These are phyloP conservation scores for Zangia roseola DNA, from an alignment of 768 basidiomycete genomes.

Conservation along the genomic window DNA sequence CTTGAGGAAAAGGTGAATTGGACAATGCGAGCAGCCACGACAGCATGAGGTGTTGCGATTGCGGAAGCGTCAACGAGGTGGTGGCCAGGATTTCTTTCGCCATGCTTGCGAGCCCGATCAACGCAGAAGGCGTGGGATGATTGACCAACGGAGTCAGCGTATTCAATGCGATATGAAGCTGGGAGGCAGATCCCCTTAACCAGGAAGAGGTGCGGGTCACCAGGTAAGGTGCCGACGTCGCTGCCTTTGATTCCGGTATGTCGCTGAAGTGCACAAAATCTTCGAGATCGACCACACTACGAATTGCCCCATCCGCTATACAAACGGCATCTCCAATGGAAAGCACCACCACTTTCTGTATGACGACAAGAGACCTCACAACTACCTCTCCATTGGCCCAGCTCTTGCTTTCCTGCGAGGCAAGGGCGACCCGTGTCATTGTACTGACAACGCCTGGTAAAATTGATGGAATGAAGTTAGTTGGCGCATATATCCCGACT, in stretches of 20 bases:
- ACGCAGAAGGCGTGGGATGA: constrained; percentile 69
- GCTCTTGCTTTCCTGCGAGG: constrained; percentile 49
- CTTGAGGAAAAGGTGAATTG: constrained; percentile 52
- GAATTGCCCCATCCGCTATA: constrained; percentile 55
- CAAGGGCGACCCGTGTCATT: constrained; percentile 71
- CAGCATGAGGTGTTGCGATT: constrained; percentile 63
- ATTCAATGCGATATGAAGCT: constrained; percentile 81
- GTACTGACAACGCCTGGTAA: constrained; percentile 82
- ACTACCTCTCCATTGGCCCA: constrained; percentile 77
- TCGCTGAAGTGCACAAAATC: constrained; percentile 47
- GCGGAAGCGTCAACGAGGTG: constrained; percentile 64
- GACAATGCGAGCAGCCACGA: constrained; percentile 74
- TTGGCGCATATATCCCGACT: constrained; percentile 45
- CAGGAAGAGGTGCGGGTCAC: constrained; percentile 71
- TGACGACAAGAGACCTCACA: constrained; percentile 52
- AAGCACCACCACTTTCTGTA: constrained; percentile 52
- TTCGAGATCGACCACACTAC: constrained; percentile 56
- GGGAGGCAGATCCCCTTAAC: constrained; percentile 78
- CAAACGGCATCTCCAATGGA: constrained; percentile 72
- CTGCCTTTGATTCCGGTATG: constrained; percentile 17
- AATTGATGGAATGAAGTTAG: constrained; percentile 61
- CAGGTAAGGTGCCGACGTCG: constrained; percentile 38
- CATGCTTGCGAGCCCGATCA: constrained; percentile 54
- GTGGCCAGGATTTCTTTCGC: constrained; percentile 51
- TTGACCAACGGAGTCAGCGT: constrained; percentile 66